Percentiles rank a stretch among this genome's conserved stretches.
phyloP scores from a whole-genome alignment of 2,329 filamentous ascomycete species.

The Beauveria asiatica region DNA sequence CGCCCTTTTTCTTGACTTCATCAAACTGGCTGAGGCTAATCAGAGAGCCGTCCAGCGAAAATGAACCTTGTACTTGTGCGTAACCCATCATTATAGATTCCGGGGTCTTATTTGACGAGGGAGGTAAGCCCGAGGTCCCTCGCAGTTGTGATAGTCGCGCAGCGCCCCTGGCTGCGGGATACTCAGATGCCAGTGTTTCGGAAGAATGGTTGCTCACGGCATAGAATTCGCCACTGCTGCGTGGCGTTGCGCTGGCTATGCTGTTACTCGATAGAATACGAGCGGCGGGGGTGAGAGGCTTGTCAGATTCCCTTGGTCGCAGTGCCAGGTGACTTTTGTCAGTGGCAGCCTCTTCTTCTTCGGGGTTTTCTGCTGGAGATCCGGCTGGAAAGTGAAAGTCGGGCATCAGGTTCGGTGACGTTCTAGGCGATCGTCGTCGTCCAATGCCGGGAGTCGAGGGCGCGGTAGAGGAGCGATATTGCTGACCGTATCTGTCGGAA shows the following conservation, averaged over 20 bases:
- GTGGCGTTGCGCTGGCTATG: conserved; percentile 63
- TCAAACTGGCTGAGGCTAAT: conserved; percentile 88
- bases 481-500: conserved; percentile 36
- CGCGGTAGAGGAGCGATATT: conserved; percentile 33
- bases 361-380: conserved; percentile 31
- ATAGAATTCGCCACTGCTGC: conserved; percentile 92
- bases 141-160: conserved; percentile 37
- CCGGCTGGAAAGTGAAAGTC: conserved; percentile 50
- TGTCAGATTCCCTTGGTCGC: conserved; percentile 37
- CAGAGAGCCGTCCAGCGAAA: conserved; percentile 83
- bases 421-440: conserved; percentile 31
- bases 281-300: conserved; percentile 46
- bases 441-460: conserved; percentile 36
- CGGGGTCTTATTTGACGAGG: conserved; percentile 41
- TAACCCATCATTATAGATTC: conserved; percentile 97
- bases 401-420: conserved; percentile 36
- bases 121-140: conserved; percentile 35
- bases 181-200: conserved; percentile 88
- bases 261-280: conserved; percentile 72
- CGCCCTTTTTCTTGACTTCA: conserved; percentile 89
- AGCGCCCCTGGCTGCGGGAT: conserved; percentile 43
- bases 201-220: conserved; percentile 90
- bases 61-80: conserved; percentile 86
- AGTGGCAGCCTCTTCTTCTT: conserved; percentile 7
- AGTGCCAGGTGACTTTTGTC: conserved; percentile 28